Base-by-base conservation (phyloP, 2,329 filamentous ascomycete species). In the Aspergillus jensenii region DNA sequence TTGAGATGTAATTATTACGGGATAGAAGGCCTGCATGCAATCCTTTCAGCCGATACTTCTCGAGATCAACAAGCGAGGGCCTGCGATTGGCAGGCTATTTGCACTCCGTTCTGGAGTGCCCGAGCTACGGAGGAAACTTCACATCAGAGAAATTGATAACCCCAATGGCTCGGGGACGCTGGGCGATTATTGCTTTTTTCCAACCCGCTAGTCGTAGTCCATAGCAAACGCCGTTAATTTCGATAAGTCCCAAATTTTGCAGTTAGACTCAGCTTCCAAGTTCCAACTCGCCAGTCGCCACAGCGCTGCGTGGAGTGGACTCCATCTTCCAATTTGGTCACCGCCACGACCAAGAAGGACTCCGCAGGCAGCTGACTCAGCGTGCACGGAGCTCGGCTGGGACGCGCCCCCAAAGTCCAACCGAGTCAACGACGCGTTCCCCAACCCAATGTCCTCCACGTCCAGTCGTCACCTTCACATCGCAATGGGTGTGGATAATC, bases 51-150 rank as follows among this genome's bases (percentile, higher is more conserved):
- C 52, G 17, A 39, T 9, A 41, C 17, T 48, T 21, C 15, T 45
- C 19, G 43, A 41, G 37, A 25, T 27, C 35, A 39, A 15, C 48
- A 25, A 40, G 48, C 48, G 41, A 45, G 31, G 31, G 21, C 21
- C 23, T 35, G 25, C 19, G 44, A 48, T 55, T 55, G 52, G 52
- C 17, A 41, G 52, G 21, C 35, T 19, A 25, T 19, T 37, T 6
- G 23, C 40, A 48, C 23, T 41, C 33, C 41, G 31, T 31, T 31
- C 27, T 31, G 9, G 27, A 31, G 27, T 4, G 27, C 9, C 39
- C 7, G 39, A 33, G 52, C 52, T 9, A 41, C 52, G 44, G 52
- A 55, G 52, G 39, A 48, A 47, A 55, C 52, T 48, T 48, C 52
- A 48, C 48, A 31, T 37, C 35, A 37, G 35, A 25, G 27, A 27